Conservation (phyloP, 2,329 filamentous ascomycete genomes). For the Beauveria rudraprayagi region DNA sequence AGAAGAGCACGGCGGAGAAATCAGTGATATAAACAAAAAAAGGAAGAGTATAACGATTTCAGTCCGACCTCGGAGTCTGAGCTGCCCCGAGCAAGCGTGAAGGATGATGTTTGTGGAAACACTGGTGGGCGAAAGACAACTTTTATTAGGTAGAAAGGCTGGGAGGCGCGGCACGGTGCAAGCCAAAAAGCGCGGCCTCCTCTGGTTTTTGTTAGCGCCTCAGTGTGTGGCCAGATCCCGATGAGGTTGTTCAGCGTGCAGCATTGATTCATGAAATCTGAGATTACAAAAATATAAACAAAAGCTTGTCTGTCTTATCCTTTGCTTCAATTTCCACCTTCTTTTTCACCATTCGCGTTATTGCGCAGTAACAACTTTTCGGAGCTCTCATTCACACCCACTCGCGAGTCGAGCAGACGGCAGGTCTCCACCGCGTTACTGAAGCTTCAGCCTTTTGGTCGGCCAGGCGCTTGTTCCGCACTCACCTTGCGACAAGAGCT, state of each 20-base stretch:
- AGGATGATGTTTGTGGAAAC: neutral
- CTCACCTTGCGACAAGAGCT: slow-evolving; percentile 6
- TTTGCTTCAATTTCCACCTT: too few species aligned
- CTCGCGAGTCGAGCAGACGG: neutral
- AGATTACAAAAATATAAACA: neutral
- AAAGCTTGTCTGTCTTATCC: neutral
- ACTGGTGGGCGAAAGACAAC: neutral
- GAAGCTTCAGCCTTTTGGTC: slow-evolving; percentile 7
- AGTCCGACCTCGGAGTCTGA: neutral
- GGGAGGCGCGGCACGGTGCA: neutral
- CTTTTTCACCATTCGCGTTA: too few species aligned
- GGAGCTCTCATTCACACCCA: neutral
- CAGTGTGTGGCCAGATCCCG: neutral
- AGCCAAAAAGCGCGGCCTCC: neutral
- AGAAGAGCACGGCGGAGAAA: neutral
- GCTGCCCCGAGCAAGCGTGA: neutral
- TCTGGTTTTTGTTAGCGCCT: neutral
- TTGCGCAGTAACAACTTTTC: neutral
- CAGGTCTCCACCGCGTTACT: slow-evolving; percentile 7
- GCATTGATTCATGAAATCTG: neutral
- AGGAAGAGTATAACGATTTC: neutral
- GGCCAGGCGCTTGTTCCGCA: neutral
- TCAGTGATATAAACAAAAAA: too few species aligned
- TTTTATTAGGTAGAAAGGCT: slow-evolving; percentile 2
- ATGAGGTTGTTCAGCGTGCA: neutral